A percentile compares a stretch with the other conserved stretches of the same genome.
Conservation (phyloP, 176 grass and related monocot species). For the Aegilops sharonensis region DNA sequence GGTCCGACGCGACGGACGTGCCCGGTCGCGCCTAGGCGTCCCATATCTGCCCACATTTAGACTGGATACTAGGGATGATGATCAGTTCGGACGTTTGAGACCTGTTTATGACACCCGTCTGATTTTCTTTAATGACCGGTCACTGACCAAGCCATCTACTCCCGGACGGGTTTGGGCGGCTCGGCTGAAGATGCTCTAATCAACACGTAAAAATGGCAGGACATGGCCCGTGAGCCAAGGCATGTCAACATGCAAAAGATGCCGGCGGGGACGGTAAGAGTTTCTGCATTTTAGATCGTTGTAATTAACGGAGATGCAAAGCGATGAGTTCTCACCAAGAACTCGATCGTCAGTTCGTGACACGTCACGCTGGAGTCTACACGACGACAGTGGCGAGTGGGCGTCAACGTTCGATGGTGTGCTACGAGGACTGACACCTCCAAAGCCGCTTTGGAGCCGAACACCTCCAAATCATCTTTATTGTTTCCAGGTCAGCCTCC, state of each 20-base stretch:
- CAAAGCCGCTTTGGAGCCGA: constrained; percentile 11
- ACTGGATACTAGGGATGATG: too few species aligned
- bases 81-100: too few species aligned
- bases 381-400: constrained; percentile 9
- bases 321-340: not conserved
- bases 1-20: too few species aligned
- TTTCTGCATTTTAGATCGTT: not conserved
- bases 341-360: not conserved
- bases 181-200: too few species aligned
- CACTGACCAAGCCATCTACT: too few species aligned
- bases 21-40: too few species aligned
- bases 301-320: not conserved
- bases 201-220: not conserved
- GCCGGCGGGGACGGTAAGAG: not conserved
- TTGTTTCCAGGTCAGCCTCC: constrained; percentile 5
- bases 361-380: not conserved
- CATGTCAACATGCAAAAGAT: not conserved
- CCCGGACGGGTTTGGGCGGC: too few species aligned
- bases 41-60: too few species aligned
- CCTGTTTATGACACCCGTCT: too few species aligned
- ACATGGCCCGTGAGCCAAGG: not conserved
- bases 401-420: constrained; percentile 24
- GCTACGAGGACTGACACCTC: not conserved
- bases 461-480: constrained; percentile 11
- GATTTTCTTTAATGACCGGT: too few species aligned